Evolutionary conservation across 2,329 filamentous ascomycete species (phyloP).

Genomic region (Penicillium sp.): DNA sequence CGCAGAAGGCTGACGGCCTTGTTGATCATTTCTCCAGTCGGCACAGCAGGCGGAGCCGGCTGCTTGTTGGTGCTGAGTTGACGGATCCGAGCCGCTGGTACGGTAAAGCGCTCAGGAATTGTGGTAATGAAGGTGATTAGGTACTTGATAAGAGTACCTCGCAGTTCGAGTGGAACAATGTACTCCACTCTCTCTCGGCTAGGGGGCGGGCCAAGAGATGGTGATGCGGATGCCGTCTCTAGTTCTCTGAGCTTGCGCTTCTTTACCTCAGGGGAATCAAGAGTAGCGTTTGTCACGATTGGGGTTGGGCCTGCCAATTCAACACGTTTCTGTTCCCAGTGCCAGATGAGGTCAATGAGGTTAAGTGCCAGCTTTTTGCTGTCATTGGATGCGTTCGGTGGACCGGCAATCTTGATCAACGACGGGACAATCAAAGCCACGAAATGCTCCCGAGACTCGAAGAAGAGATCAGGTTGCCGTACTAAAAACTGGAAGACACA

Average conservation of each 20-base stretch:
- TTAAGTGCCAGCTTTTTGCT: slow-evolving; percentile 86
- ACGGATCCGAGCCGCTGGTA: slow-evolving; percentile 63
- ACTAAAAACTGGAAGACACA: slow-evolving; percentile 97
- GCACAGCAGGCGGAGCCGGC: slow-evolving; percentile 41
- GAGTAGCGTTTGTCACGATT: slow-evolving; percentile 35
- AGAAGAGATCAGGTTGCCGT: slow-evolving; percentile 86
- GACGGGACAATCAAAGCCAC: slow-evolving; percentile 82
- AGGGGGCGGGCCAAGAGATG: slow-evolving; percentile 42
- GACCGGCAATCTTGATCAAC: slow-evolving; percentile 76
- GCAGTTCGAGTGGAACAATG: slow-evolving; percentile 58
- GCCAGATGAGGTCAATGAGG: slow-evolving; percentile 83
- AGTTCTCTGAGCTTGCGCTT: slow-evolving; percentile 72
- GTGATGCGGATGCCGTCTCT: slow-evolving; percentile 43
- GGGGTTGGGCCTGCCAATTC: slow-evolving; percentile 47
- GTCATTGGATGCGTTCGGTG: slow-evolving; percentile 77
- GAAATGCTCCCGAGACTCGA: slow-evolving; percentile 88
- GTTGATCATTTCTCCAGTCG: slow-evolving; percentile 71
- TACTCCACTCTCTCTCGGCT: slow-evolving; percentile 57
- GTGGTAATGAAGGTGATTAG: slow-evolving; percentile 92
- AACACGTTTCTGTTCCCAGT: slow-evolving; percentile 82
- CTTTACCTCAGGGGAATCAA: slow-evolving; percentile 65
- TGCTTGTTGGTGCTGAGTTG: slow-evolving; percentile 47
- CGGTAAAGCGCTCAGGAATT: slow-evolving; percentile 74
- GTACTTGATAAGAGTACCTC: slow-evolving; percentile 85
- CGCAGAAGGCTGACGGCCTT: slow-evolving; percentile 76